Evolutionary conservation across 257 asterid genomes (phyloP).

Genomic region (Solanum paucissectum): DNA sequence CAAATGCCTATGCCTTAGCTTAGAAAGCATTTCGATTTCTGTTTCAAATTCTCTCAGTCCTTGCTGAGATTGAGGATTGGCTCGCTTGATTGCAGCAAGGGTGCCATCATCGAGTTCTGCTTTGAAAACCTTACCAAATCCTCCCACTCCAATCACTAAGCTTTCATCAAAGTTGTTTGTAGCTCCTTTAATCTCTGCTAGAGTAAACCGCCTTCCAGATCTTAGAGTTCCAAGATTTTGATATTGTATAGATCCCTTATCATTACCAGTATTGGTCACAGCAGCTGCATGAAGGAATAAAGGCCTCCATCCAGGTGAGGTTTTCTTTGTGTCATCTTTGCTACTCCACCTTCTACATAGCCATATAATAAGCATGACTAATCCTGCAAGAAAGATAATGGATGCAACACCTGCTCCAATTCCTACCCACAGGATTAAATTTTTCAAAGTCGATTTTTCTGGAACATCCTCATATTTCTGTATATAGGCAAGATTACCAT

Average conservation of each 20-base stretch:
- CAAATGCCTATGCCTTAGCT: constrained; percentile 70
- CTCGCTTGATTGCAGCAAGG: constrained; percentile 60
- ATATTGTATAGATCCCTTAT: constrained; percentile 21
- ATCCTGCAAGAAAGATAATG: constrained; percentile 33
- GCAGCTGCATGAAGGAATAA: constrained; percentile 31
- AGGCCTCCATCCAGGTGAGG: constrained; percentile 56
- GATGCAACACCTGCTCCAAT: constrained; percentile 58
- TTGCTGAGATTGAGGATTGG: constrained; percentile 87
- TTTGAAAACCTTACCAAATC: constrained; percentile 76
- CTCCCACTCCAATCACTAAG: constrained; percentile 76
- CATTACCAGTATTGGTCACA: constrained; percentile 25
- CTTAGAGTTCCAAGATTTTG: constrained; percentile 30
- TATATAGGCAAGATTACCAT: constrained; percentile 57
- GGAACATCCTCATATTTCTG: constrained; percentile 30
- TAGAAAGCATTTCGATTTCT: constrained; percentile 72
- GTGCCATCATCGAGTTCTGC: constrained; percentile 57
- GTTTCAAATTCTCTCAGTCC: constrained; percentile 78
- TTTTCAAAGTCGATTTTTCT: constrained; percentile 24
- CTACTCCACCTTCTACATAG: constrained; percentile 31
- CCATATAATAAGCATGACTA: constrained; percentile 17
- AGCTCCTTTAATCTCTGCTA: constrained; percentile 58
- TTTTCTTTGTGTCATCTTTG: constrained; percentile 31
- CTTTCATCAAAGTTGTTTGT: constrained; percentile 62
- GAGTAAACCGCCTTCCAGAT: constrained; percentile 61
- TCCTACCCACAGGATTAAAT: constrained; percentile 45